phyloP scores from a whole-genome alignment of 331 rosid genomes.

The Saraca asoca region DNA sequence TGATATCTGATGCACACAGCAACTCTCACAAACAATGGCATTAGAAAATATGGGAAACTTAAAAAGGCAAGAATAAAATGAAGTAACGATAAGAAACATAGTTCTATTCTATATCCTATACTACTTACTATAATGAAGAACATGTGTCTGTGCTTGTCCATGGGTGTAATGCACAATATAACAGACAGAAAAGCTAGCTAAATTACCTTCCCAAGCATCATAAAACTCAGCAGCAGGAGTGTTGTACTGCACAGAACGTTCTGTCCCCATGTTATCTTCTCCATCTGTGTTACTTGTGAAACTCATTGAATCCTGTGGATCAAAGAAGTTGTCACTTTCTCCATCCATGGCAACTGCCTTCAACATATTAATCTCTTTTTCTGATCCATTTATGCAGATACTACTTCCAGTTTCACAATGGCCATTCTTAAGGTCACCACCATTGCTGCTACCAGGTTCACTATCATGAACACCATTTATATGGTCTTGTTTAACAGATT shows the following conservation, averaged over 20 bases:
- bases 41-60: background rate
- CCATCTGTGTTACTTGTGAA: conserved; percentile 52
- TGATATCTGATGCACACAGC: background rate
- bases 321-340: conserved; percentile 55
- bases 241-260: conserved; percentile 34
- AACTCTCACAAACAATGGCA: background rate
- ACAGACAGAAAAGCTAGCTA: background rate
- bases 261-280: conserved; percentile 46
- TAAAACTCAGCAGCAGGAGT: conserved; percentile 47
- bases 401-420: conserved; percentile 30
- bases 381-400: conserved; percentile 29
- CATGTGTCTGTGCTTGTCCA: too few relatives aligned
- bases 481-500: conserved; percentile 27
- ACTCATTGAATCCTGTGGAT: conserved; percentile 58
- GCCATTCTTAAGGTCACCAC: conserved; percentile 28
- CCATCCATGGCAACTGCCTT: conserved; percentile 34
- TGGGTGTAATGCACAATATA: background rate
- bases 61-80: background rate
- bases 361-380: conserved; percentile 21
- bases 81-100: background rate
- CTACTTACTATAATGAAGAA: too few relatives aligned
- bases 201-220: conserved; percentile 69
- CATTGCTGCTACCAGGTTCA: background rate
- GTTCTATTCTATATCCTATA: too few relatives aligned
- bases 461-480: conserved; percentile 14